Percentiles rank a stretch among this genome's conserved stretches.
Evolutionary conservation across 2,329 filamentous ascomycete species (phyloP).

Genomic region (Ceratocystis papillata): DNA sequence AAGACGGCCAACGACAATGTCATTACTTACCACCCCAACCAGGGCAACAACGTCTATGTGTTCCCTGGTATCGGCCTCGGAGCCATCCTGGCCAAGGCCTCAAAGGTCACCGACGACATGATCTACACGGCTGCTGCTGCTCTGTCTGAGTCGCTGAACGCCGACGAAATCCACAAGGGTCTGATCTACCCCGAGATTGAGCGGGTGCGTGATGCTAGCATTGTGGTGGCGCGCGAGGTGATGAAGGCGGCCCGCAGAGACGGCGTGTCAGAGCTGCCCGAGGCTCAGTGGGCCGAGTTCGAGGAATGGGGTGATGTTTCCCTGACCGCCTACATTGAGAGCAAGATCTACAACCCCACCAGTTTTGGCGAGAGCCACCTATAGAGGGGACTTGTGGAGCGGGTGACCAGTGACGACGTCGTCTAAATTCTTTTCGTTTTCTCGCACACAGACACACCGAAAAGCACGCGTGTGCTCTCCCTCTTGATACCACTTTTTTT

Average conservation of each 20-base stretch:
- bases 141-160: constrained; percentile 64
- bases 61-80: constrained; percentile 95
- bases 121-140: constrained; percentile 86
- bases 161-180: constrained; percentile 69
- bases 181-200: constrained; percentile 86
- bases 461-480: background rate
- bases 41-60: constrained; percentile 83
- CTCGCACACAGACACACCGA: background rate
- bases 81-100: constrained; percentile 80
- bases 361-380: constrained; percentile 34
- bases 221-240: constrained; percentile 78
- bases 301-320: constrained; percentile 59
- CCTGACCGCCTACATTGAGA: constrained; percentile 50
- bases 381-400: constrained; percentile 29
- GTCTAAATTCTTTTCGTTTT: constrained; percentile 1
- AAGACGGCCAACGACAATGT: constrained; percentile 49
- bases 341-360: constrained; percentile 49
- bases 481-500: constrained; percentile 17
- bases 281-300: constrained; percentile 61
- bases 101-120: constrained; percentile 85
- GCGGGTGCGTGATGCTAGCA: constrained; percentile 80
- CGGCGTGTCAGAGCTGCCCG: constrained; percentile 58
- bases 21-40: constrained; percentile 63
- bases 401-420: background rate
- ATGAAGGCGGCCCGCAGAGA: constrained; percentile 83